Conservation (phyloP, 495 filamentous ascomycete species). For the Penicillium daleae region DNA sequence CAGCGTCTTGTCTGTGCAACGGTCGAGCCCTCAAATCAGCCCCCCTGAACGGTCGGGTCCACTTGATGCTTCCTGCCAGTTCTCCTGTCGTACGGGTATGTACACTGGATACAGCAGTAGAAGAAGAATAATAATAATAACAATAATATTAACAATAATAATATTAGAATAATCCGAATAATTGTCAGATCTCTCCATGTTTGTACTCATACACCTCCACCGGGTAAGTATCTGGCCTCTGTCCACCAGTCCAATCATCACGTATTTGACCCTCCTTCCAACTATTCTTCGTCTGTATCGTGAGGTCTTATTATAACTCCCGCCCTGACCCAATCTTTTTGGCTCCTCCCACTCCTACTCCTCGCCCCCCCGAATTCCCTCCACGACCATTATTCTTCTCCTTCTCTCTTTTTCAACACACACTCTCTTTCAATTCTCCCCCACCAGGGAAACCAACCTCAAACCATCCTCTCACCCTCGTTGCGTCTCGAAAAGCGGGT, state of each 20-base stretch:
- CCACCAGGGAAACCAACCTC: not conserved
- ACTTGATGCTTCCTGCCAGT: not conserved
- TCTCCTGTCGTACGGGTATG: too few species aligned
- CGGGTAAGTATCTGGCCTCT: too few species aligned
- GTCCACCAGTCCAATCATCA: too few species aligned
- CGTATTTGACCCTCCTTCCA: too few species aligned
- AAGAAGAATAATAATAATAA: not conserved
- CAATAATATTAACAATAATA: not conserved
- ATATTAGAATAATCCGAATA: not conserved
- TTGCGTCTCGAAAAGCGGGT: slow-evolving; percentile 8
- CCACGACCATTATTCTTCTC: not conserved
- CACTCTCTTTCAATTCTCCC: not conserved
- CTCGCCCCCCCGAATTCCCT: not conserved
- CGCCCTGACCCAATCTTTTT: slow-evolving; percentile 18
- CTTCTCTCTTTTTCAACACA: not conserved
- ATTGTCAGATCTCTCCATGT: not conserved
- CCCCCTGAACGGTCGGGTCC: slow-evolving; percentile 13
- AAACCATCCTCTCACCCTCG: slow-evolving; percentile 8
- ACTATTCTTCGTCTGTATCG: not conserved
- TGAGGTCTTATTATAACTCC: slow-evolving; percentile 11
- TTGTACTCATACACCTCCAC: not conserved
- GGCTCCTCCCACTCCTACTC: not conserved
- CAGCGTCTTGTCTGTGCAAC: too few species aligned
- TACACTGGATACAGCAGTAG: too few species aligned
- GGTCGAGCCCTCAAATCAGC: slow-evolving; percentile 11